Evolutionary conservation across 352 stramenopile species (phyloP).

Genomic region (Globisporangium megalacanthum): DNA sequence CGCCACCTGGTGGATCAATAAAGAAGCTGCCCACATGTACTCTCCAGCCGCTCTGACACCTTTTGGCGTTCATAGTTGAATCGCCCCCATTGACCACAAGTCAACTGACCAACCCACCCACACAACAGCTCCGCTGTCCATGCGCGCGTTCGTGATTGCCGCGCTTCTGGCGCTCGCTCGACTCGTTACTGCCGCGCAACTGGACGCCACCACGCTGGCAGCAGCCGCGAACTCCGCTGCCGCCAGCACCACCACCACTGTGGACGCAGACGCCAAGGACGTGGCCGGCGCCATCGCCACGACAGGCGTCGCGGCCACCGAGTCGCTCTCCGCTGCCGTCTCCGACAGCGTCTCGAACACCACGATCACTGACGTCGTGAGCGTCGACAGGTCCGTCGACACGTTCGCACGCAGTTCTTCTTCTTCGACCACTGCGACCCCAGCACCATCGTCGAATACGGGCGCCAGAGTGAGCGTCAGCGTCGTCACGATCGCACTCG

Average conservation of each 20-base stretch:
- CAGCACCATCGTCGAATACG: too few species aligned
- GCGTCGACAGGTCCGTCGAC: constrained; percentile 5
- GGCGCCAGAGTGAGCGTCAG: not conserved
- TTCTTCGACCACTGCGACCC: not conserved
- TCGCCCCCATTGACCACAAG: too few species aligned
- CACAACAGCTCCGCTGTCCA: not conserved
- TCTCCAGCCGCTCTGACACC: too few species aligned
- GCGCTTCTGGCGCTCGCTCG: constrained; percentile 6
- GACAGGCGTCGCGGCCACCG: constrained; percentile 1
- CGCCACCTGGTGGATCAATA: too few species aligned
- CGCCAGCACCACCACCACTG: not conserved
- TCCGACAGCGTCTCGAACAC: constrained; percentile 17
- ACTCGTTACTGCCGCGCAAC: not conserved
- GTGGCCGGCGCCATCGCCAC: constrained; percentile 4
- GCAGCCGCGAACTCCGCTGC: constrained; percentile 12
- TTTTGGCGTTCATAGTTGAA: too few species aligned
- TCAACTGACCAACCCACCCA: not conserved
- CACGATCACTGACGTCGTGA: constrained; percentile 13
- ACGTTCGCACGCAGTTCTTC: constrained; percentile 1
- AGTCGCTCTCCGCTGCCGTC: constrained; percentile 12
- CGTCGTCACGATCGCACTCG: not conserved
- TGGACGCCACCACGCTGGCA: constrained; percentile 9
- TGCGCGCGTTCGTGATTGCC: constrained; percentile 4
- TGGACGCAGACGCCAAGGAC: not conserved
- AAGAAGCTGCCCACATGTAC: too few species aligned